Evolutionary conservation across 2,329 filamentous ascomycete genomes (phyloP).

Genomic region (Passalora sequoiae): DNA sequence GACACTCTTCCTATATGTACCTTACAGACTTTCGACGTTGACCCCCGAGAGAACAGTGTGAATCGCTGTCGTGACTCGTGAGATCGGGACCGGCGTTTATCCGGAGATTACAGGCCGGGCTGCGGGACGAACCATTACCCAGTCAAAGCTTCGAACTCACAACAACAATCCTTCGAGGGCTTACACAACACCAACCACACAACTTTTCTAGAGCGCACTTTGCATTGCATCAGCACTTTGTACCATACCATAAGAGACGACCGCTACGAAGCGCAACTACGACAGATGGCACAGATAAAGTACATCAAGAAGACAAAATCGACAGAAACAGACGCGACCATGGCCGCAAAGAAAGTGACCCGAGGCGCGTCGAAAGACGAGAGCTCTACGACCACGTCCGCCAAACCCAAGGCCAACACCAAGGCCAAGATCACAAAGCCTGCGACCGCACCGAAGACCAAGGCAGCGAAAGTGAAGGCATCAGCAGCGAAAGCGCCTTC

Average conservation of each 20-base stretch:
- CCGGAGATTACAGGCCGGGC: neutral
- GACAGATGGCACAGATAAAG: conserved; percentile 29
- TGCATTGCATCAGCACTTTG: neutral
- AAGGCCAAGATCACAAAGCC: conserved; percentile 28
- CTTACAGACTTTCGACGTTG: neutral
- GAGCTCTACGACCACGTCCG: conserved; percentile 8
- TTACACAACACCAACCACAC: neutral
- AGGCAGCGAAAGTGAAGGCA: conserved; percentile 24
- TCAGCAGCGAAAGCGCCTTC: conserved; percentile 23
- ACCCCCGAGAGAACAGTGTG: neutral
- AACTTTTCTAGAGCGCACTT: neutral
- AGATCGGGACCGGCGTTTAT: neutral
- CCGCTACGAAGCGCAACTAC: neutral
- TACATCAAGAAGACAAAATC: conserved; percentile 27
- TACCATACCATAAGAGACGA: too few relatives aligned
- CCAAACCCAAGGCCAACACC: conserved; percentile 28
- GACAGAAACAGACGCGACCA: conserved; percentile 15
- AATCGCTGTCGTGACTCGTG: neutral
- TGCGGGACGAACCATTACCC: neutral
- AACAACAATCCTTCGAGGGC: neutral
- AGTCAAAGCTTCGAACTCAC: neutral
- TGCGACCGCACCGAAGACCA: conserved; percentile 11
- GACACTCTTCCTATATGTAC: neutral
- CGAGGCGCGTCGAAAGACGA: conserved; percentile 11
- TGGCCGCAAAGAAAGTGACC: conserved; percentile 20